These are phyloP conservation scores for Aspergillus cristatus DNA, from an alignment of 495 filamentous ascomycete species.

Conservation along the genomic window DNA sequence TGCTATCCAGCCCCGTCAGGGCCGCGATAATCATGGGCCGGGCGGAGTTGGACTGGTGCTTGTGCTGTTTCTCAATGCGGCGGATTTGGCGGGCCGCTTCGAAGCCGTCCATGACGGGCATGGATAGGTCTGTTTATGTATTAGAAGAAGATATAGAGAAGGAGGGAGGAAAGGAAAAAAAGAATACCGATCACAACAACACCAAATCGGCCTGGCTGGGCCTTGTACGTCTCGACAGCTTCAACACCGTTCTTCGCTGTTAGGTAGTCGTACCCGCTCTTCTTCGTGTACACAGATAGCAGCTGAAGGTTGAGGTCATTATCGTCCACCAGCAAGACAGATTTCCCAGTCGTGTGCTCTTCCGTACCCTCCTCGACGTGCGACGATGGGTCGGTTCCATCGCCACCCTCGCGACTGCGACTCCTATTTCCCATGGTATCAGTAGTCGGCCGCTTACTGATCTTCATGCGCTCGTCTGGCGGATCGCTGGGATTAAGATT, in stretches of 20 bases:
- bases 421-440: slow-evolving; percentile 16
- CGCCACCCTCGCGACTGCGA: too few species aligned
- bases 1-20: slow-evolving; percentile 25
- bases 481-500: slow-evolving; percentile 9
- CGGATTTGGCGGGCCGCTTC: slow-evolving; percentile 66
- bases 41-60: background rate
- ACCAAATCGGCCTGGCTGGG: slow-evolving; percentile 19
- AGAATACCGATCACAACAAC: slow-evolving; percentile 42
- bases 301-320: slow-evolving; percentile 29
- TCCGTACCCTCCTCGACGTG: too few species aligned
- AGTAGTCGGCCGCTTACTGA: slow-evolving; percentile 13
- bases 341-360: too few species aligned
- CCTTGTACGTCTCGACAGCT: slow-evolving; percentile 39
- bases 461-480: slow-evolving; percentile 10
- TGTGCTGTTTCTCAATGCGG: slow-evolving; percentile 45
- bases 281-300: slow-evolving; percentile 28
- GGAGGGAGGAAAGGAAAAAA: background rate
- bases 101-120: slow-evolving; percentile 78
- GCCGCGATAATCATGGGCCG: slow-evolving; percentile 20
- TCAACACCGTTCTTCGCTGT: slow-evolving; percentile 43
- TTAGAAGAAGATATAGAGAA: background rate
- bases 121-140: slow-evolving; percentile 65
- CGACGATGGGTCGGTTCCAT: too few species aligned
- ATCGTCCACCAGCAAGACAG: slow-evolving; percentile 28
- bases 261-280: slow-evolving; percentile 16